Percentiles rank a stretch among this genome's conserved stretches.
These are phyloP conservation scores for Uronychia setigera DNA, from an alignment of 73 alveolate species.

Conservation along the genomic window DNA sequence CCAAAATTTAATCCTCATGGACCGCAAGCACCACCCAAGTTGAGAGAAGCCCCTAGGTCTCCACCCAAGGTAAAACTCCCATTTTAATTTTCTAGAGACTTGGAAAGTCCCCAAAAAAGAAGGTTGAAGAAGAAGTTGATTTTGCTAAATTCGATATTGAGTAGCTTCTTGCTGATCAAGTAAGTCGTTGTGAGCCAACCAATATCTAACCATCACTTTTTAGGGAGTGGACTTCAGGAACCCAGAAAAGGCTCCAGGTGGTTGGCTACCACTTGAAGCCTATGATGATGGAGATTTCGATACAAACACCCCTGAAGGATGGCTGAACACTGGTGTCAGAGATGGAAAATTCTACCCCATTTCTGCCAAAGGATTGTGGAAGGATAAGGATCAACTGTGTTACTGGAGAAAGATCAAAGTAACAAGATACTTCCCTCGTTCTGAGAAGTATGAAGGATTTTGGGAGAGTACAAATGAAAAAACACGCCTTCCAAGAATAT, in stretches of 20 bases:
- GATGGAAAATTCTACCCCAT: slow-evolving; percentile 59
- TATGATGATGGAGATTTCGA: slow-evolving; percentile 81
- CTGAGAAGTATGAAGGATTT: slow-evolving; percentile 63
- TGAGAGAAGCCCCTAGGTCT: slow-evolving; percentile 1
- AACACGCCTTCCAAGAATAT: slow-evolving; percentile 68
- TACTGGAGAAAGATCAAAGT: slow-evolving; percentile 65
- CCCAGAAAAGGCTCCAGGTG: slow-evolving; percentile 81
- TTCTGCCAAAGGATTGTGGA: slow-evolving; percentile 70
- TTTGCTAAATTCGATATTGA: slow-evolving; percentile 54
- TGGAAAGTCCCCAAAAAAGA: slow-evolving; percentile 39
- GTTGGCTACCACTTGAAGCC: slow-evolving; percentile 86
- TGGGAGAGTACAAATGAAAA: slow-evolving; percentile 67
- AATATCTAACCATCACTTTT: neutral
- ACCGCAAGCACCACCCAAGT: neutral
- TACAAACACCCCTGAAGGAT: slow-evolving; percentile 73
- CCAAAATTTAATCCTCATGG: slow-evolving; percentile 13
- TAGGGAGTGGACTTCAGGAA: slow-evolving; percentile 81
- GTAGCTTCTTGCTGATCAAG: slow-evolving; percentile 47
- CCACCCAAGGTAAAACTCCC: neutral
- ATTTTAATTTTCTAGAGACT: slow-evolving; percentile 5
- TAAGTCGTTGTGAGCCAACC: neutral
- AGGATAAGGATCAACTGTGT: slow-evolving; percentile 73
- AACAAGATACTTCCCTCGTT: slow-evolving; percentile 57
- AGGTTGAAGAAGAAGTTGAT: slow-evolving; percentile 30
- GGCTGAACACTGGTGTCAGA: slow-evolving; percentile 66